Evolutionary conservation across 2,329 filamentous ascomycete genomes (phyloP).

Genomic region (Colletotrichum plurivorum): DNA sequence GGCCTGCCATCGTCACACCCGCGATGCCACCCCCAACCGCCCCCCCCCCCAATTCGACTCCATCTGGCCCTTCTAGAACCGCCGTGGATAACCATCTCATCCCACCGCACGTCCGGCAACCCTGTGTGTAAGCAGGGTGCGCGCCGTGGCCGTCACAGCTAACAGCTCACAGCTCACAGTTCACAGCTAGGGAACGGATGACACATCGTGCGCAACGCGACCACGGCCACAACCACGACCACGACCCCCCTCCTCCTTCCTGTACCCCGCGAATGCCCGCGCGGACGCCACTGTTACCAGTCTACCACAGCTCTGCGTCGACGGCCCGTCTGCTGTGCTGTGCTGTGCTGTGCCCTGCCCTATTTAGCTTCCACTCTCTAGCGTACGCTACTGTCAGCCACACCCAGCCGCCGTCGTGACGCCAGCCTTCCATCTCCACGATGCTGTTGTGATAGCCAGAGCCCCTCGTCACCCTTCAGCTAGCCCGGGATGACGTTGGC

Average conservation of each 20-base stretch:
- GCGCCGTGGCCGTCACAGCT: constrained; percentile 12
- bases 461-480: constrained; percentile 14
- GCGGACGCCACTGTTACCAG: constrained; percentile 1
- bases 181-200: constrained; percentile 18
- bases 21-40: constrained; percentile 26
- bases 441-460: constrained; percentile 14
- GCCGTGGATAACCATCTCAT: constrained; percentile 10
- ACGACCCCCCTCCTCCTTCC: not conserved
- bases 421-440: constrained; percentile 21
- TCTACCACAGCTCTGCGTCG: not conserved
- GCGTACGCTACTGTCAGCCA: constrained; percentile 23
- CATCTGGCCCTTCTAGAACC: constrained; percentile 15
- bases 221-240: constrained; percentile 2
- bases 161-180: not conserved
- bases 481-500: constrained; percentile 32
- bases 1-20: constrained; percentile 22
- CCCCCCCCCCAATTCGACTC: constrained; percentile 7
- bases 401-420: constrained; percentile 38
- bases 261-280: constrained; percentile 30
- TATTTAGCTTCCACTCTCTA: constrained; percentile 28
- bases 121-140: constrained; percentile 11
- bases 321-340: constrained; percentile 7
- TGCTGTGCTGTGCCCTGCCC: constrained; percentile 1
- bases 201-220: constrained; percentile 30
- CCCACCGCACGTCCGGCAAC: not conserved